Evolutionary conservation across 345 rosid genomes (phyloP), one percentile per base, ranked within the genome.

Genomic region (rapeseed (Brassica napus)): DNA sequence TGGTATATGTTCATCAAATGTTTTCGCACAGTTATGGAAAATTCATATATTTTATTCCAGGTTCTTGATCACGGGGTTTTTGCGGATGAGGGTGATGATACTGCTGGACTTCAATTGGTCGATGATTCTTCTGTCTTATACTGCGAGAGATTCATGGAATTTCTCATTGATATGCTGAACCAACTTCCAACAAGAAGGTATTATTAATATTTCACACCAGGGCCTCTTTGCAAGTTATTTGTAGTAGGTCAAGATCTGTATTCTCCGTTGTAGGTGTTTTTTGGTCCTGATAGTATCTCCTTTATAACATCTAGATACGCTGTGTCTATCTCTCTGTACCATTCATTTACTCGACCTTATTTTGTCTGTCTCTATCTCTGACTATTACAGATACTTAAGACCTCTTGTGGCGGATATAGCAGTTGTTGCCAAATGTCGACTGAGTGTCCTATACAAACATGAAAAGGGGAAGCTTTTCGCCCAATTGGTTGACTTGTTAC

Each of bases 161-260:
- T 95, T 87, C 96, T 95, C 75, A 95, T 95, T 64, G 99, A 95
- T 82, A 83, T 95, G 78, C 82, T 95, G 82, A 95, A 97, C 85
- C 99, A 95, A 83, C 89, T 95, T 77, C 99, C 99, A 39, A 95
- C 99, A 21, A 93, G 99, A 86, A 95, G 99, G 99, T 93, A 86
- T 37, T 93, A 86, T 37, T 24, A 18, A 18, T 81, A 34, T 44
- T 35, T 58, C 12, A 57, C 21, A 18, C 12, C 58, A 55, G n/a
- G 30, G 18, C 59, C 63, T 67, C 31, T 54, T 8, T 68, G 74
- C 68, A 39, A 28, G 62, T 75, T 70, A 42, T 64, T 63, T 73
- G 78, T 68, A 59, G 23, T 35, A 34, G 12, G 65, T 68, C 61
- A 42, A 35, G 23, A 68, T 7, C 14, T 26, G 59, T 66, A 44